phyloP scores from a whole-genome alignment of 1,139 yeast genomes.

The Protomyces arabidopsidicola region DNA sequence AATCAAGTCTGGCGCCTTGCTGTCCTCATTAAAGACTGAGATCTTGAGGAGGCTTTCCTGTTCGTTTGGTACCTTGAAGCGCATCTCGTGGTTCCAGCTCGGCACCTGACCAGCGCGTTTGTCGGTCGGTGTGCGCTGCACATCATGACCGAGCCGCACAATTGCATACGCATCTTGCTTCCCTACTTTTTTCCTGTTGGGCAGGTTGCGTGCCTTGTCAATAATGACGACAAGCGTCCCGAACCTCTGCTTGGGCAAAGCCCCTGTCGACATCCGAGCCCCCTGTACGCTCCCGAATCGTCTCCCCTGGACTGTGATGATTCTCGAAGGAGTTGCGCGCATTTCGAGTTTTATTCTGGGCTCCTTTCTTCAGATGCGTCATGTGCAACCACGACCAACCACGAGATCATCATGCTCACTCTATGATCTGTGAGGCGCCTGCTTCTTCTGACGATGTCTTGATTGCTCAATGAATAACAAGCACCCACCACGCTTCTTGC shows the following conservation, averaged over 20 bases:
- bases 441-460: no score
- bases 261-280: background rate
- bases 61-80: constrained; percentile 32
- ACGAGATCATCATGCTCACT: no score
- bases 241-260: background rate
- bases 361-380: no score
- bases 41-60: constrained; percentile 51
- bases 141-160: constrained; percentile 72
- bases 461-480: no score
- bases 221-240: constrained; percentile 23
- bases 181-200: constrained; percentile 74
- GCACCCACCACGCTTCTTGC: background rate
- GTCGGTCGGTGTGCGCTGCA: constrained; percentile 67
- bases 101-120: constrained; percentile 90
- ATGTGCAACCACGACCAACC: no score
- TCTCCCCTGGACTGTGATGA: no score
- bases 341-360: no score
- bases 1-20: constrained; percentile 77
- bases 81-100: constrained; percentile 48
- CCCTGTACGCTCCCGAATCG: background rate
- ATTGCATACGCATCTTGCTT: constrained; percentile 87
- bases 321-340: no score
- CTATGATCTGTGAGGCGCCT: no score
- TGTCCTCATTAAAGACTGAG: constrained; percentile 81
- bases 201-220: constrained; percentile 50